These are phyloP conservation scores for Xylariomycetidae sp. DNA, from an alignment of 2,329 filamentous ascomycete species.

Conservation along the genomic window DNA sequence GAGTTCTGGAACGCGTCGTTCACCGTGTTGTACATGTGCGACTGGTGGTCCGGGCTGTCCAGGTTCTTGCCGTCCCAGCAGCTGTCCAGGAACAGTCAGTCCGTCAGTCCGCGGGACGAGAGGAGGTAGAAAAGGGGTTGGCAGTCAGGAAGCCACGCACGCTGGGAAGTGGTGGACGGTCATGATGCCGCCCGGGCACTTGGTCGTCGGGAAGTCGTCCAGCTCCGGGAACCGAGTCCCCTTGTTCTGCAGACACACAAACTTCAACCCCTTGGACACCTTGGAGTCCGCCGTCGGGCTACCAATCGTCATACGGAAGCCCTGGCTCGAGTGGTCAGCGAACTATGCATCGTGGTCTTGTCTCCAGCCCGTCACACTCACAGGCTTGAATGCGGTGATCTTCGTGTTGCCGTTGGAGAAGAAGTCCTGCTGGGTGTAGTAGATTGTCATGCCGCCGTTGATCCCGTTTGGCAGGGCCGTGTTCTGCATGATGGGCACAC, in stretches of 20 bases:
- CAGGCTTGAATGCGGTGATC: constrained; percentile 38
- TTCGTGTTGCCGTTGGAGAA: constrained; percentile 26
- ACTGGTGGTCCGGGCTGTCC: constrained; percentile 28
- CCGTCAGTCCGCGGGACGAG: background rate
- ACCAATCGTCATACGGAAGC: constrained; percentile 39
- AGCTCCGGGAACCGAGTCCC: constrained; percentile 34
- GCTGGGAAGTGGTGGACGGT: constrained; percentile 35
- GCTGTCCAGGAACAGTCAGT: constrained; percentile 17
- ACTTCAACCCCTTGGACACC: constrained; percentile 31
- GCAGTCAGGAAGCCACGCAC: constrained; percentile 13
- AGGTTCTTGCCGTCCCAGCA: constrained; percentile 42
- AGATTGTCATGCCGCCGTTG: constrained; percentile 27
- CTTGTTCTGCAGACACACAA: constrained; percentile 34
- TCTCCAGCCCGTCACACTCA: constrained; percentile 11
- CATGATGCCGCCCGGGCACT: constrained; percentile 36
- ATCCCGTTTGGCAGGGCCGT: constrained; percentile 20
- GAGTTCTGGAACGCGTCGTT: constrained; percentile 23
- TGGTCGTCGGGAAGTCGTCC: constrained; percentile 31
- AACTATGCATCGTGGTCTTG: too few relatives aligned
- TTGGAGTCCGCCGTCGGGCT: constrained; percentile 26
- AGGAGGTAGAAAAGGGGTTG: background rate
- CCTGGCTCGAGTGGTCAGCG: constrained; percentile 22
- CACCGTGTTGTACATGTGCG: constrained; percentile 27
- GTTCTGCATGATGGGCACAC: constrained; percentile 25
- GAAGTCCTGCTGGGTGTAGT: constrained; percentile 27